A percentile compares a stretch with the other conserved stretches of the same genome.
phyloP scores from a whole-genome alignment of 805 yeast genomes.

The Lipomyces lipofer region DNA sequence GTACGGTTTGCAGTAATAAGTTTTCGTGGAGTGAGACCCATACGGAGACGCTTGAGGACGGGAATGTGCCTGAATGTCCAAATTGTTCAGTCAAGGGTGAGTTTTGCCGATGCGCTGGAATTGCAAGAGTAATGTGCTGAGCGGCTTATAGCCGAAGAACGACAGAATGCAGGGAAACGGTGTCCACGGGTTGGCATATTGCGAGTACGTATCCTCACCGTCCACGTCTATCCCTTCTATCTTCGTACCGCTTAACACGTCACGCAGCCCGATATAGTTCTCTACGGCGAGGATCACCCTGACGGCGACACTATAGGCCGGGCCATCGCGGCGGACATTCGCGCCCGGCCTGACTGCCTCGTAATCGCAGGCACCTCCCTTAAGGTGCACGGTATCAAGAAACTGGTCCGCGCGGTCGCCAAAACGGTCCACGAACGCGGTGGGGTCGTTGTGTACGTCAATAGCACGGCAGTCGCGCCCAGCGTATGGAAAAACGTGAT shows the following conservation, averaged over 20 bases:
- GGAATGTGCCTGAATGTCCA: conserved; percentile 76
- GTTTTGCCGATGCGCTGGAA: too few species aligned
- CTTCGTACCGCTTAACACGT: neutral
- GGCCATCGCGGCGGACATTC: conserved; percentile 65
- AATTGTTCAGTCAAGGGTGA: conserved; percentile 53
- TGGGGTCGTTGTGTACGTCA: conserved; percentile 76
- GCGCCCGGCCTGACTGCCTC: conserved; percentile 66
- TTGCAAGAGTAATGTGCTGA: too few species aligned
- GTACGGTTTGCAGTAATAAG: conserved; percentile 65
- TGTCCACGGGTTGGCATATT: conserved; percentile 71
- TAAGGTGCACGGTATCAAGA: conserved; percentile 85
- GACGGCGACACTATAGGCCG: conserved; percentile 74
- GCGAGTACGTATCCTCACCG: conserved; percentile 41
- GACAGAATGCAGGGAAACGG: conserved; percentile 72
- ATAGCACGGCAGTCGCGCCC: conserved; percentile 50
- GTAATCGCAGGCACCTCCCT: conserved; percentile 92
- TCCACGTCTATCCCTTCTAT: neutral
- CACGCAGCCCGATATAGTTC: conserved; percentile 72
- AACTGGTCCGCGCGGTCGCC: conserved; percentile 68
- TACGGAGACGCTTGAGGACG: conserved; percentile 52
- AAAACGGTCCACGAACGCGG: conserved; percentile 71
- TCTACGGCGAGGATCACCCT: conserved; percentile 94
- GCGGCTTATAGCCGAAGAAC: conserved; percentile 45
- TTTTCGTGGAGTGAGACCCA: conserved; percentile 63
- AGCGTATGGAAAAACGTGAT: conserved; percentile 68